Evolutionary conservation across 75 land plant species (phyloP).

Genomic region (Chamaecyparis obtusa): DNA sequence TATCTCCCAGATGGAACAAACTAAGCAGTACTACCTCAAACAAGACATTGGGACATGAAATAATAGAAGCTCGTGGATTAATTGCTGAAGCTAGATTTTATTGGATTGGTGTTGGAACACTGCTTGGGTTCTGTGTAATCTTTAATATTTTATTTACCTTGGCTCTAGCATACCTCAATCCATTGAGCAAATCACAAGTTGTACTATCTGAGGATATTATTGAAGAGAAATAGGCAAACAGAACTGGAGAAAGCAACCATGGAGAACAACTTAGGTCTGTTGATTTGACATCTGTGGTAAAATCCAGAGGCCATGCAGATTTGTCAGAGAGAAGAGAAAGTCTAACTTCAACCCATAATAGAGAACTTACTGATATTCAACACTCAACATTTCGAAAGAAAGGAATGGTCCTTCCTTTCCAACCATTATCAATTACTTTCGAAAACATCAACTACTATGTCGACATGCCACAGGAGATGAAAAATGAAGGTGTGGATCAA

Average conservation of each 20-base stretch:
- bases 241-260: conserved; percentile 18
- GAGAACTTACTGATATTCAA: conserved; percentile 14
- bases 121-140: conserved; percentile 51
- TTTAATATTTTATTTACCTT: conserved; percentile 54
- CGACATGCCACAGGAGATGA: conserved; percentile 35
- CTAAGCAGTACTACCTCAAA: not conserved
- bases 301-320: conserved; percentile 10
- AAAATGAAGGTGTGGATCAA: conserved; percentile 7
- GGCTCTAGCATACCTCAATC: conserved; percentile 54
- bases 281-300: conserved; percentile 2
- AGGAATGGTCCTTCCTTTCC: conserved; percentile 39
- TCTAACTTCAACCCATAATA: not conserved
- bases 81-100: conserved; percentile 60
- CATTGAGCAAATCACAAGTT: conserved; percentile 34
- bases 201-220: conserved; percentile 24
- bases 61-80: conserved; percentile 50
- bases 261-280: conserved; percentile 22
- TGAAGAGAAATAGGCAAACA: conserved; percentile 20
- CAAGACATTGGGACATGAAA: conserved; percentile 37
- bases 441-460: conserved; percentile 32
- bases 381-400: not conserved
- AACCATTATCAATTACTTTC: conserved; percentile 30
- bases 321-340: conserved; percentile 19
- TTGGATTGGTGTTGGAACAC: conserved; percentile 77
- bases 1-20: conserved; percentile 59